These are phyloP conservation scores for Viola pubescens DNA, from an alignment of 441 rosid genomes.

Conservation along the genomic window DNA sequence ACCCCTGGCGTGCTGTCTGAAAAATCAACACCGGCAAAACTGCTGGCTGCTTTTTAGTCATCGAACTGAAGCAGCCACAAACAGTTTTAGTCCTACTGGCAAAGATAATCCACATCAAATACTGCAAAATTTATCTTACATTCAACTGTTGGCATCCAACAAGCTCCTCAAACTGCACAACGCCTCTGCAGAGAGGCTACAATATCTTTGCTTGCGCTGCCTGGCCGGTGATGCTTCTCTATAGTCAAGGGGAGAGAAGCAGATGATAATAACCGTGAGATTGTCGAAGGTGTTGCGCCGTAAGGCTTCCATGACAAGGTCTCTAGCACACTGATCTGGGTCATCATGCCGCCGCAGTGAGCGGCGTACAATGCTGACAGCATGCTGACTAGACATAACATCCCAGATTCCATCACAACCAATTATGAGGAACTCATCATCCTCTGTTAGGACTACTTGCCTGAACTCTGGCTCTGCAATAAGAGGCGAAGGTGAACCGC, in stretches of 20 bases:
- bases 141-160: slow-evolving; percentile 35
- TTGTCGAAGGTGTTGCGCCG: slow-evolving; percentile 58
- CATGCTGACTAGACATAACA: slow-evolving; percentile 81
- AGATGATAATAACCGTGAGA: slow-evolving; percentile 68
- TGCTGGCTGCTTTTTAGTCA: slow-evolving; percentile 28
- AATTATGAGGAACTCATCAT: slow-evolving; percentile 82
- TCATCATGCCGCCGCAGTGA: slow-evolving; percentile 57
- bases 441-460: slow-evolving; percentile 56
- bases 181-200: slow-evolving; percentile 69
- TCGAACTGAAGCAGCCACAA: slow-evolving; percentile 32
- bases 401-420: slow-evolving; percentile 97
- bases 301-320: slow-evolving; percentile 76
- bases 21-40: slow-evolving; percentile 32
- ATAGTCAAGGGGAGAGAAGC: slow-evolving; percentile 45
- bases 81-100: slow-evolving; percentile 15
- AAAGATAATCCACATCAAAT: slow-evolving; percentile 7
- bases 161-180: slow-evolving; percentile 52
- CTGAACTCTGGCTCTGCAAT: slow-evolving; percentile 75
- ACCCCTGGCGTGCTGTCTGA: background rate
- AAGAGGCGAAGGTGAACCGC: slow-evolving; percentile 68
- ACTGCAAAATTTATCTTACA: slow-evolving; percentile 19
- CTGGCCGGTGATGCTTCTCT: slow-evolving; percentile 28
- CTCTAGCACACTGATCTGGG: slow-evolving; percentile 67
- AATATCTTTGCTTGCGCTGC: slow-evolving; percentile 44
- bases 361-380: slow-evolving; percentile 52